phyloP scores from a whole-genome alignment of 169 alveolate genomes.

The Eimeria falciformis region DNA sequence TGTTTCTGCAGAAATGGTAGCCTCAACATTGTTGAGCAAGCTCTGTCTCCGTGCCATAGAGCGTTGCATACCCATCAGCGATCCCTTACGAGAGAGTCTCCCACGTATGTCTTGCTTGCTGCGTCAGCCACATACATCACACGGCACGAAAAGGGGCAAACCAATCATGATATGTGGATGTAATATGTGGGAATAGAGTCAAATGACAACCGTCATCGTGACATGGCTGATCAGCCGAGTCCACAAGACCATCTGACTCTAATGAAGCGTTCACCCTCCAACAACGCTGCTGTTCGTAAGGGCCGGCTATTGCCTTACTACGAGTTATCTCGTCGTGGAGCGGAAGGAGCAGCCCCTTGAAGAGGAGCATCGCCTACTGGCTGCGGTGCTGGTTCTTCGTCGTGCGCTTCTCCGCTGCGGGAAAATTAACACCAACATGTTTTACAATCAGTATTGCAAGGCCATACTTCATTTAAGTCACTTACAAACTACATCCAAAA shows the following conservation, averaged over 20 bases:
- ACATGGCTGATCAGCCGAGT: no score
- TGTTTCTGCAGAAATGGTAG: neutral
- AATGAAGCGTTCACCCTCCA: no score
- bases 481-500: neutral
- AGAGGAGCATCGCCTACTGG: neutral
- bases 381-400: slow-evolving; percentile 24
- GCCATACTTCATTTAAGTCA: no score
- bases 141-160: no score
- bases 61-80: slow-evolving; percentile 10
- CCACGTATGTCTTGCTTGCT: slow-evolving; percentile 11
- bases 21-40: neutral
- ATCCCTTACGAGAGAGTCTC: slow-evolving; percentile 10
- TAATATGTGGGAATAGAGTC: no score
- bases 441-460: neutral
- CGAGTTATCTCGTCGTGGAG: slow-evolving; percentile 17
- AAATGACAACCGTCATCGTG: no score
- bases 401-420: slow-evolving; percentile 34
- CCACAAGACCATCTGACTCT: no score
- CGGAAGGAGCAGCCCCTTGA: neutral
- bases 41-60: slow-evolving; percentile 1
- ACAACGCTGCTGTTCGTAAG: no score
- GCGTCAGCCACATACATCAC: neutral
- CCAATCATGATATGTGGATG: no score
- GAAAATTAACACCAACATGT: neutral
- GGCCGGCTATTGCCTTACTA: neutral